A percentile compares a stretch with the other conserved stretches of the same genome.
Evolutionary conservation across 2,329 filamentous ascomycete genomes (phyloP).

Genomic region (Tolypocladium capitatum): DNA sequence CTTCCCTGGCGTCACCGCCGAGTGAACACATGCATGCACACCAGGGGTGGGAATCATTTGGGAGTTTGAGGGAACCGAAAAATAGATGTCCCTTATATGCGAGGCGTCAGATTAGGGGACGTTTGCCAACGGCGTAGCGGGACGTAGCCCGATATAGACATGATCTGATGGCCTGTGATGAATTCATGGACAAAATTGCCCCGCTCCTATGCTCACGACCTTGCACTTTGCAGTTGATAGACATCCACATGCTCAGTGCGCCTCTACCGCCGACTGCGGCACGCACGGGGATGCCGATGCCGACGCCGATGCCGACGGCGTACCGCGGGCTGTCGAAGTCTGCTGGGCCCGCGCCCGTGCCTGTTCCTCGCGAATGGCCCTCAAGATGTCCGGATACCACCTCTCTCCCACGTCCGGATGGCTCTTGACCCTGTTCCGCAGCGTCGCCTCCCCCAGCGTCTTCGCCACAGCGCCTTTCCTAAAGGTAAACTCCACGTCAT

Average conservation of each 20-base stretch:
- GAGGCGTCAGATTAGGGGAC: background rate
- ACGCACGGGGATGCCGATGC: slow-evolving; percentile 5
- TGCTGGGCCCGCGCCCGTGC: slow-evolving; percentile 19
- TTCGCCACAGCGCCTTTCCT: slow-evolving; percentile 52
- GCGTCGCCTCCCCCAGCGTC: slow-evolving; percentile 67
- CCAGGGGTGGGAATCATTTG: background rate
- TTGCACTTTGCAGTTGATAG: background rate
- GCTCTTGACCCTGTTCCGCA: slow-evolving; percentile 74
- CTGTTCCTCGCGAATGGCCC: slow-evolving; percentile 46
- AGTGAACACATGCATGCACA: background rate
- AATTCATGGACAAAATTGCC: background rate
- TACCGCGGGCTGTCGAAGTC: slow-evolving; percentile 13
- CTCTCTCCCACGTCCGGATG: slow-evolving; percentile 77
- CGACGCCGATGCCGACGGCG: slow-evolving; percentile 1
- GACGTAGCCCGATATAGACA: slow-evolving; percentile 10
- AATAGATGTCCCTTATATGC: background rate
- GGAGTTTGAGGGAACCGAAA: slow-evolving; percentile 2
- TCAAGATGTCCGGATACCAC: slow-evolving; percentile 58
- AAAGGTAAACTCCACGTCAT: slow-evolving; percentile 83
- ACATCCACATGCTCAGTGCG: slow-evolving; percentile 11
- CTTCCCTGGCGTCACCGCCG: slow-evolving; percentile 40
- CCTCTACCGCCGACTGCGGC: slow-evolving; percentile 15
- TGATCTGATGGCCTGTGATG: slow-evolving; percentile 4
- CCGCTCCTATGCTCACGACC: background rate
- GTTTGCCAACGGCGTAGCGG: slow-evolving; percentile 1